A percentile compares a stretch with the other conserved stretches of the same genome.
Evolutionary conservation across 805 yeast genomes (phyloP).

Genomic region (Wickerhamomyces bisporus): DNA sequence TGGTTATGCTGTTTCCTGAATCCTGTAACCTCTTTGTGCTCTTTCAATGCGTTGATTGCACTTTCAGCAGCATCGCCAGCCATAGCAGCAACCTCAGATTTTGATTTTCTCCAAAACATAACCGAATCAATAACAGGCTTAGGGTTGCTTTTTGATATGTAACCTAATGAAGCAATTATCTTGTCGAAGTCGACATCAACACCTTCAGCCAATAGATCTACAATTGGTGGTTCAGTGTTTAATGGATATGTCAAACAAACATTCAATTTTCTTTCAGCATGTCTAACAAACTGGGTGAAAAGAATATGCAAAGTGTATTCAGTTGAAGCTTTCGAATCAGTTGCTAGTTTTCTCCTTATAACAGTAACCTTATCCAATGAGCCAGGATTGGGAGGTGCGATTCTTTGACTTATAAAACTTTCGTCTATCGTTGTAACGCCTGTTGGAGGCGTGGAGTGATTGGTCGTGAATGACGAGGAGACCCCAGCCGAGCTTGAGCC

Average conservation of each 20-base stretch:
- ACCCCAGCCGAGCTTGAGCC: background rate
- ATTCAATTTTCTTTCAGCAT: slow-evolving; percentile 83
- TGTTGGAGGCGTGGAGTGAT: background rate
- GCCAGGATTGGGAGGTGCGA: slow-evolving; percentile 14
- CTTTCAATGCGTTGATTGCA: slow-evolving; percentile 27
- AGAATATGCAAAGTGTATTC: slow-evolving; percentile 92
- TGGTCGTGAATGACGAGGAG: background rate
- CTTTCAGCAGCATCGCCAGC: slow-evolving; percentile 50
- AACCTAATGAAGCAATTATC: slow-evolving; percentile 80
- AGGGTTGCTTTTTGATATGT: slow-evolving; percentile 84
- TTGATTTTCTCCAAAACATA: slow-evolving; percentile 96
- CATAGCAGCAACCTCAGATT: slow-evolving; percentile 76
- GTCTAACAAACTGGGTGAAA: slow-evolving; percentile 92
- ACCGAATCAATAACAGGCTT: slow-evolving; percentile 96
- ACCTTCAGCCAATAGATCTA: slow-evolving; percentile 77
- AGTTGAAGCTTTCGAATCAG: slow-evolving; percentile 67
- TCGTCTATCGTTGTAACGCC: background rate
- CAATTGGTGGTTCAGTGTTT: slow-evolving; percentile 71
- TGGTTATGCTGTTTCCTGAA: slow-evolving; percentile 26
- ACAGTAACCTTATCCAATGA: slow-evolving; percentile 19
- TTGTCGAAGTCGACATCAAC: slow-evolving; percentile 83
- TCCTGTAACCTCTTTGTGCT: slow-evolving; percentile 24
- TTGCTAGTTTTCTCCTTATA: slow-evolving; percentile 34
- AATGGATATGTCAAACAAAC: slow-evolving; percentile 61
- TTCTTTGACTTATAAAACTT: slow-evolving; percentile 3